phyloP scores from a whole-genome alignment of 2,329 filamentous ascomycete species.

The Raffaelea deltoideospora region DNA sequence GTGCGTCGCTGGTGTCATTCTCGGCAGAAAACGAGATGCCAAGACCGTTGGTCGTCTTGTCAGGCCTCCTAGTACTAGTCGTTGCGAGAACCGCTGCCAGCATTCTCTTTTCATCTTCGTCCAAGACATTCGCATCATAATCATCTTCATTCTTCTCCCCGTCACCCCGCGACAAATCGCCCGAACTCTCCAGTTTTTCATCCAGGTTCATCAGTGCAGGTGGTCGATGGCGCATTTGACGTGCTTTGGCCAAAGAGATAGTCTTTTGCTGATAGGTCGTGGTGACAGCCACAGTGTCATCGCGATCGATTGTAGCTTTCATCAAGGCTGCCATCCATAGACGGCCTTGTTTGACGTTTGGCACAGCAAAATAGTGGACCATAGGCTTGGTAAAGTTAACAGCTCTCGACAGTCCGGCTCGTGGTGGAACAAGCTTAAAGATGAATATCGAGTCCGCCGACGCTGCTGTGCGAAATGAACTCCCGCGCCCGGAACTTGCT shows the following conservation, averaged over 20 bases:
- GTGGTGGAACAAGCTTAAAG: conserved; percentile 91
- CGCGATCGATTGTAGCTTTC: conserved; percentile 96
- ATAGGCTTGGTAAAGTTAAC: conserved; percentile 97
- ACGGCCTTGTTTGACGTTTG: conserved; percentile 73
- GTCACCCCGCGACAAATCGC: conserved; percentile 5
- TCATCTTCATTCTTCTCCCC: conserved; percentile 4
- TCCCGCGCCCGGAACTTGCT: conserved; percentile 27
- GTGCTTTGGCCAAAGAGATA: conserved; percentile 79
- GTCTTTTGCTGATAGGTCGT: conserved; percentile 96
- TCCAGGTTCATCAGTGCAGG: conserved; percentile 70
- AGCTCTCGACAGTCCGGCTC: conserved; percentile 70
- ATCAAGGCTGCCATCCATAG: conserved; percentile 98
- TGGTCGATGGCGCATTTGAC: conserved; percentile 74
- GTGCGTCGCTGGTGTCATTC: conserved; percentile 22
- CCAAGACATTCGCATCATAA: conserved; percentile 5
- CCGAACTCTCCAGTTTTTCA: conserved; percentile 20
- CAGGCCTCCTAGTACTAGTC: conserved; percentile 9
- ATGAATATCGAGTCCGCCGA: conserved; percentile 68
- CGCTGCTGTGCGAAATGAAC: neutral
- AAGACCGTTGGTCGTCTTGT: conserved; percentile 14
- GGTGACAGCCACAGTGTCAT: conserved; percentile 63
- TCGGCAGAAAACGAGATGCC: conserved; percentile 24
- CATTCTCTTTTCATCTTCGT: conserved; percentile 10
- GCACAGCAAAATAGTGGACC: conserved; percentile 94
- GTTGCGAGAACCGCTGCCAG: conserved; percentile 7